Evolutionary conservation across 2,329 filamentous ascomycete species (phyloP).

Genomic region (Aspergillus sp.): DNA sequence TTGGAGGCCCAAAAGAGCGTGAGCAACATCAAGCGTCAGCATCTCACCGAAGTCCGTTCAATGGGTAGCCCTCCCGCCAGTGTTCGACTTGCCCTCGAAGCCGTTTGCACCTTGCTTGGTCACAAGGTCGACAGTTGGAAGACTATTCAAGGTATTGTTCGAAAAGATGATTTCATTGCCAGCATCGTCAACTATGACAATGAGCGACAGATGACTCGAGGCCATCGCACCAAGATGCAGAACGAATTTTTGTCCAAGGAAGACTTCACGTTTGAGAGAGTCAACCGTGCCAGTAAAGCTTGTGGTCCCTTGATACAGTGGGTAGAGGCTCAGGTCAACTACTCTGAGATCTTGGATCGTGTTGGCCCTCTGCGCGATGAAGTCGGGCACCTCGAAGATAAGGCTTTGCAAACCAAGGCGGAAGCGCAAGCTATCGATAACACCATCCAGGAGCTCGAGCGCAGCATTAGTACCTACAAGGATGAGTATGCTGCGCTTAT

Average conservation of each 20-base stretch:
- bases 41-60: constrained; percentile 92
- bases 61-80: constrained; percentile 89
- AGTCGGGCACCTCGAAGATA: constrained; percentile 75
- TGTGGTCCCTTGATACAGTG: constrained; percentile 95
- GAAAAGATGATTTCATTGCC: constrained; percentile 91
- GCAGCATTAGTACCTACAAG: constrained; percentile 92
- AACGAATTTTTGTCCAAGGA: constrained; percentile 85
- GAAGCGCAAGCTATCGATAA: constrained; percentile 86
- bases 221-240: constrained; percentile 77
- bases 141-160: constrained; percentile 76
- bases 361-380: constrained; percentile 89
- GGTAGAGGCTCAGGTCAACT: constrained; percentile 93
- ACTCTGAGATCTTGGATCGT: constrained; percentile 91
- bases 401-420: constrained; percentile 84
- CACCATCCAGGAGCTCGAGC: constrained; percentile 73
- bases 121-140: constrained; percentile 90
- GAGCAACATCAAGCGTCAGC: constrained; percentile 95
- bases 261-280: constrained; percentile 92
- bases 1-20: constrained; percentile 90
- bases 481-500: constrained; percentile 91
- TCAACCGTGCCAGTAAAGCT: constrained; percentile 91
- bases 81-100: constrained; percentile 85
- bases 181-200: constrained; percentile 98
- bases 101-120: constrained; percentile 90
- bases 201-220: constrained; percentile 83